These are phyloP conservation scores for Trifolium dubium DNA, from an alignment of 306 rosid genomes.

Conservation along the genomic window DNA sequence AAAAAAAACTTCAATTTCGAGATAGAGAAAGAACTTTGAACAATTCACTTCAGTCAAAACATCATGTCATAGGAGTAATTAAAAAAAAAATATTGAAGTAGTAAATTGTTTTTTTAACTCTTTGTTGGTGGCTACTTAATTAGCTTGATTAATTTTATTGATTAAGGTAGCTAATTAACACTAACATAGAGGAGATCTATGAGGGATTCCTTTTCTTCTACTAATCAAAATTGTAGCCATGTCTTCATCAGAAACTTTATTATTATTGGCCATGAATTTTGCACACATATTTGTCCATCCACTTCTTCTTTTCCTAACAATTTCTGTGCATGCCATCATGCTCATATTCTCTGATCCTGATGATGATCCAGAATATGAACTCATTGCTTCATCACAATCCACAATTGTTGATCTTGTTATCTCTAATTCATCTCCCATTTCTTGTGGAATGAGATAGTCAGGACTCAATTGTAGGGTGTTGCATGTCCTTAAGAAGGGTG, in stretches of 20 bases:
- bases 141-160: conserved; percentile 31
- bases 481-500: conserved; percentile 73
- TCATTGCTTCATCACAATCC: conserved; percentile 77
- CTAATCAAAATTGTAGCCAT: conserved; percentile 77
- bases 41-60: conserved; percentile 61
- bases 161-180: conserved; percentile 46
- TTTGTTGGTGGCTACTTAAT: conserved; percentile 2
- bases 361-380: conserved; percentile 61
- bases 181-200: conserved; percentile 89
- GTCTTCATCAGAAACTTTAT: conserved; percentile 73
- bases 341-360: conserved; percentile 77
- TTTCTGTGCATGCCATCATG: conserved; percentile 64
- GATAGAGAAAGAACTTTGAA: conserved; percentile 53
- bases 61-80: conserved; percentile 39
- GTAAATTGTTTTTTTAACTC: not conserved
- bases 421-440: conserved; percentile 75
- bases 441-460: conserved; percentile 82
- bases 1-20: conserved; percentile 56
- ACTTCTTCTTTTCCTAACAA: conserved; percentile 84
- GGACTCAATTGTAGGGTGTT: conserved; percentile 72
- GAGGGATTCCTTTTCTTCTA: conserved; percentile 96
- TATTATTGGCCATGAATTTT: conserved; percentile 56
- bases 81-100: conserved; percentile 30
- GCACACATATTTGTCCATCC: conserved; percentile 66
- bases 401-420: conserved; percentile 72